Percentiles rank a stretch among this genome's conserved stretches.
These are phyloP conservation scores for Chaetomium olivaceum DNA, from an alignment of 2,329 filamentous ascomycete species.

Conservation along the genomic window DNA sequence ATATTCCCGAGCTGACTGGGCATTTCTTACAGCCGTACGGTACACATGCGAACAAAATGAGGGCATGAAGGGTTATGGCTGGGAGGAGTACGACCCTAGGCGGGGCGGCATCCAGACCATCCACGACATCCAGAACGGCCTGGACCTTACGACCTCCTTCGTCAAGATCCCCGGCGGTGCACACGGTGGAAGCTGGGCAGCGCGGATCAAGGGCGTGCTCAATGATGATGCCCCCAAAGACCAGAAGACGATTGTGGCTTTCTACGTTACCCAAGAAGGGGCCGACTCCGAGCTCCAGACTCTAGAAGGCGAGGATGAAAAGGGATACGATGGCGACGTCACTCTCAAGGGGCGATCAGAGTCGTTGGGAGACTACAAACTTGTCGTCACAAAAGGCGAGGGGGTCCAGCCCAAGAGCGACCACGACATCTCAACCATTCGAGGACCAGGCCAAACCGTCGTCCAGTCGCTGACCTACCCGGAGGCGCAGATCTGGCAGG, in stretches of 20 bases:
- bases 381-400: slow-evolving; percentile 73
- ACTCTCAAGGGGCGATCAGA: slow-evolving; percentile 68
- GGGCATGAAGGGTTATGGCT: slow-evolving; percentile 92
- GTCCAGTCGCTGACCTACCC: slow-evolving; percentile 71
- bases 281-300: slow-evolving; percentile 65
- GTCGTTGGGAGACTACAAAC: slow-evolving; percentile 75
- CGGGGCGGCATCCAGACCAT: slow-evolving; percentile 86
- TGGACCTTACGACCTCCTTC: slow-evolving; percentile 92
- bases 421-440: slow-evolving; percentile 66
- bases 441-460: slow-evolving; percentile 73
- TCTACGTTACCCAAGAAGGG: slow-evolving; percentile 81
- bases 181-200: slow-evolving; percentile 90
- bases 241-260: slow-evolving; percentile 75
- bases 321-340: slow-evolving; percentile 61
- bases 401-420: slow-evolving; percentile 61
- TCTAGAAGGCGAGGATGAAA: slow-evolving; percentile 49
- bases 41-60: slow-evolving; percentile 97
- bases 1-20: background rate
- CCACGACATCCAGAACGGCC: slow-evolving; percentile 81
- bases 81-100: slow-evolving; percentile 94
- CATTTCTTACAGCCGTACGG: slow-evolving; percentile 65
- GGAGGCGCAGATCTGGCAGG: slow-evolving; percentile 65
- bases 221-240: slow-evolving; percentile 66
- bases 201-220: slow-evolving; percentile 78
- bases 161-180: slow-evolving; percentile 85